Base-by-base conservation (phyloP, 805 yeast genomes). In the Cyberlindnera sargentensis region DNA sequence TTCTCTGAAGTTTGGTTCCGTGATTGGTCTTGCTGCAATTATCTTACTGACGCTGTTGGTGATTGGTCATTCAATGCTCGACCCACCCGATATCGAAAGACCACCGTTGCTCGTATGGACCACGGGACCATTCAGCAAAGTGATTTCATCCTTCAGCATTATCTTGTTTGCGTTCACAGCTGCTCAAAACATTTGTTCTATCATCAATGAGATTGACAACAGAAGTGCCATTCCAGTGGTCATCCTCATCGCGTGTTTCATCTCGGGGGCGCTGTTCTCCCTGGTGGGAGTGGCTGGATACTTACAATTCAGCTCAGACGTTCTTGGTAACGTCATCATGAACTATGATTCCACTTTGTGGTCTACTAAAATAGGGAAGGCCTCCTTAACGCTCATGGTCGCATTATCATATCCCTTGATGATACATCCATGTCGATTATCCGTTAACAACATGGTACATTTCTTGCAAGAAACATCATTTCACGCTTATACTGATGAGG, bases 91-190 rank as follows among this genome's bases (percentile, higher is more conserved):
- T 59, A 15, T 15, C 20, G 58, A 62, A 38, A 56, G 67, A 31
- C 80, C 81, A 8, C 62, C 60, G 1, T 49, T 77, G 6, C 63
- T 67, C 29, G 60, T 70, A 57, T 53, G 67, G 45, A 51, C 59
- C n/a, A 70, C 76, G 2, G 68, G 73, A 34, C 68, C 71, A 25
- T 47, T 63, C 29, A 65, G 64, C 41, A 73, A 75, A 1, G 58
- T 76, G 6, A 64, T 82, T 45, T 72, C 83, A 25, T 78, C 88
- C 6, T 80, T 85, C 54, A 84, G 86, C 26, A 81, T 85, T 44
- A 74, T 84, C 32, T 81, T 85, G 10, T 82, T 85, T 62, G 93
- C 95, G 2, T 85, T 75, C 61, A 84, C 91, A 1, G 88, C 93
- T 40, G 84, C 84, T 46, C 91, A 85, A 65, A 85, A 84, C 62